Evolutionary conservation across 2,329 filamentous ascomycete species (phyloP).

Genomic region (Apiospora kogelbergensis): DNA sequence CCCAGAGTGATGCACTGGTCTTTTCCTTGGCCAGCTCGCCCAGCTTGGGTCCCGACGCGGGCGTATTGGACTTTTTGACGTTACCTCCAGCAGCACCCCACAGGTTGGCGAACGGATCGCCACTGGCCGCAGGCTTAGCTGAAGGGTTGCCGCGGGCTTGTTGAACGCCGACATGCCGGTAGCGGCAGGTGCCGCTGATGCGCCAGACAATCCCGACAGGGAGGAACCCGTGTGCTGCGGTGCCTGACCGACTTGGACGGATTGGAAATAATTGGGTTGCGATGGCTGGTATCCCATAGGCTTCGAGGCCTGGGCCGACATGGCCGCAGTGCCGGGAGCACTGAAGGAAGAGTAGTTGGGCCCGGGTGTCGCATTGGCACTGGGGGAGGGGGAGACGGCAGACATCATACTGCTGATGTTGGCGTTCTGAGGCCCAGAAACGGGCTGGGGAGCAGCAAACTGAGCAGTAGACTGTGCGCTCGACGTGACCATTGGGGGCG

Average conservation of each 20-base stretch:
- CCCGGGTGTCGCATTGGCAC: conserved; percentile 52
- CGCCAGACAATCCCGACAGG: conserved; percentile 24
- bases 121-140: conserved; percentile 58
- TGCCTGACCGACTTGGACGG: conserved; percentile 72
- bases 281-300: conserved; percentile 70
- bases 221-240: conserved; percentile 35
- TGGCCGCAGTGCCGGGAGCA: conserved; percentile 43
- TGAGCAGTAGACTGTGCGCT: conserved; percentile 60
- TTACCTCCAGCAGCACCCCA: conserved; percentile 75
- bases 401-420: conserved; percentile 82
- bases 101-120: conserved; percentile 87
- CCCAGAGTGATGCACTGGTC: conserved; percentile 93
- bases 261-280: conserved; percentile 94
- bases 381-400: conserved; percentile 74
- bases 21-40: conserved; percentile 98
- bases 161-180: conserved; percentile 39
- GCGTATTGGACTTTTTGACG: conserved; percentile 70
- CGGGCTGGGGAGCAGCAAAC: conserved; percentile 79
- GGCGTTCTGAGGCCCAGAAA: conserved; percentile 78
- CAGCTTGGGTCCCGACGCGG: conserved; percentile 72
- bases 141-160: conserved; percentile 42
- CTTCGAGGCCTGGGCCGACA: conserved; percentile 47
- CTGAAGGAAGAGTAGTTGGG: conserved; percentile 66
- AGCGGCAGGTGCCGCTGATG: conserved; percentile 24
- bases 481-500: conserved; percentile 49